These are phyloP conservation scores for Inga leiocalycina DNA, from an alignment of 306 rosid species.

Conservation along the genomic window DNA sequence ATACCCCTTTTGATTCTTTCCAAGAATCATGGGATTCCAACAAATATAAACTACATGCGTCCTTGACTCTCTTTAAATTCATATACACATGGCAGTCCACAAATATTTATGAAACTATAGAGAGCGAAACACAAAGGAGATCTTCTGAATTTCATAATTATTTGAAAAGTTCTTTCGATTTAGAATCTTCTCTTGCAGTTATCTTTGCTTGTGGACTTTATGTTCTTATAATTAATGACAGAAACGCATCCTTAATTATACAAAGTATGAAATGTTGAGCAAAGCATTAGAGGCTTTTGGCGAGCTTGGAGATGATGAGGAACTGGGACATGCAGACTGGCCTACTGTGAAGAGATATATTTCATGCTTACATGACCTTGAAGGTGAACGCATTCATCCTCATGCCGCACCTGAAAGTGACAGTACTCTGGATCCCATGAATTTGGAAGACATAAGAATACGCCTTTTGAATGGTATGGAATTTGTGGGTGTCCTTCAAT, in stretches of 20 bases:
- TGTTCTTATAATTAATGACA: conserved; percentile 36
- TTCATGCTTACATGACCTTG: conserved; percentile 61
- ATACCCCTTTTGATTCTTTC: too few species aligned
- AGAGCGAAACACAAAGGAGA: neutral
- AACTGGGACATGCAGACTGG: conserved; percentile 96
- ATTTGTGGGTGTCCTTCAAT: conserved; percentile 23
- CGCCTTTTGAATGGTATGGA: conserved; percentile 83
- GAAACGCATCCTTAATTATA: conserved; percentile 76
- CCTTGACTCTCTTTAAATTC: neutral
- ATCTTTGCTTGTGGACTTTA: conserved; percentile 10
- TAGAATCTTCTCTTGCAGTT: neutral
- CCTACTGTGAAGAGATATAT: conserved; percentile 77
- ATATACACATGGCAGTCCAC: neutral
- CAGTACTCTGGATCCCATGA: conserved; percentile 50
- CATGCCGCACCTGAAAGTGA: conserved; percentile 53
- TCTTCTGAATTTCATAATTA: conserved; percentile 23
- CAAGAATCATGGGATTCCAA: neutral
- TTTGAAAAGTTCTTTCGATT: conserved; percentile 17
- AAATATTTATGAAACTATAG: neutral
- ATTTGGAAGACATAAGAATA: conserved; percentile 75
- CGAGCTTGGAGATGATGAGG: conserved; percentile 95
- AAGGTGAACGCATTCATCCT: conserved; percentile 69
- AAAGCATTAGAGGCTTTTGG: conserved; percentile 90
- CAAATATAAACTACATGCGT: neutral
- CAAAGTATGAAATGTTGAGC: conserved; percentile 86